A percentile compares a stretch with the other conserved stretches of the same genome.
Evolutionary conservation across 75 land plant genomes (phyloP).

Genomic region (Pinus taeda): DNA sequence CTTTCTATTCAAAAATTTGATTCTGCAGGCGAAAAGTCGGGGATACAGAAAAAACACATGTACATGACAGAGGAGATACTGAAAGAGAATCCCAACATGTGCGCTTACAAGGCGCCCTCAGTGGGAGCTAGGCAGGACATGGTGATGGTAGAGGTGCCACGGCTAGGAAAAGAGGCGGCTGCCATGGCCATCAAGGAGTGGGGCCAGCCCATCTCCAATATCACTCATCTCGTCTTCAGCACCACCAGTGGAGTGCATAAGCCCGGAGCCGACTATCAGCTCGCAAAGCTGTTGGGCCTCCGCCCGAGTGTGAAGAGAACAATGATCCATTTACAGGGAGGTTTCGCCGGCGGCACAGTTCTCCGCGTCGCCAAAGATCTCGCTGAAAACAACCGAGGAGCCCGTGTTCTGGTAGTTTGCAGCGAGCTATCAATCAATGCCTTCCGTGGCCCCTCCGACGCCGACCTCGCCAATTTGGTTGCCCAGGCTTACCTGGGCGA

Average conservation of each 20-base stretch:
- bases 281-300: conserved; percentile 18
- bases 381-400: conserved; percentile 25
- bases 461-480: conserved; percentile 4
- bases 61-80: no score
- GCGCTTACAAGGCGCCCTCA: no score
- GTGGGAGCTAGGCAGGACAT: no score
- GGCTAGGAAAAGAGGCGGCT: no score
- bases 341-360: conserved; percentile 12
- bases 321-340: conserved; percentile 19
- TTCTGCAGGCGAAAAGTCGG: no score
- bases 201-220: no score
- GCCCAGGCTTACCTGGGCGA: conserved; percentile 13
- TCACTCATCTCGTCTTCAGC: not conserved
- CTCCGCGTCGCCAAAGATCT: conserved; percentile 27
- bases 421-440: conserved; percentile 11
- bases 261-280: conserved; percentile 19
- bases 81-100: no score
- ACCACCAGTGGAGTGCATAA: conserved; percentile 16
- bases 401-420: conserved; percentile 20
- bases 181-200: no score
- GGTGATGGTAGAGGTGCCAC: no score
- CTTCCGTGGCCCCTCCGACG: conserved; percentile 15
- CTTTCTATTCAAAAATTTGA: no score
- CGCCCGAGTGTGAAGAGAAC: conserved; percentile 15
- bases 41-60: no score